These are phyloP conservation scores for Anacardium occidentale DNA, from an alignment of 345 rosid species.

Conservation along the genomic window DNA sequence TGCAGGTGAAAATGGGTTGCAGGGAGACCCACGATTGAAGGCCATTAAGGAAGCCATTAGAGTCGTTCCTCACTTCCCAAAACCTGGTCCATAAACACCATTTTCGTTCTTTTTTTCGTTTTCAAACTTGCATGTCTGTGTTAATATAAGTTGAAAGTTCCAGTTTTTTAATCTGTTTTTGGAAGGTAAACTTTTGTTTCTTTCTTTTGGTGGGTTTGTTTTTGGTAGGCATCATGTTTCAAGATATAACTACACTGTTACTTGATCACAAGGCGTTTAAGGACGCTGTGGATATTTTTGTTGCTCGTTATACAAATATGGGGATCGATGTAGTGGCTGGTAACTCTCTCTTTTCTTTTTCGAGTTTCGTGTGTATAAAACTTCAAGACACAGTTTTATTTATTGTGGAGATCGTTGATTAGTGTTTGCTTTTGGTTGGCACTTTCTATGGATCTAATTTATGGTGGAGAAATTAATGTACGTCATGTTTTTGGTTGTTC, in stretches of 20 bases:
- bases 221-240: constrained; percentile 75
- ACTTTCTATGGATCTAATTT: constrained; percentile 7
- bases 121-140: not conserved
- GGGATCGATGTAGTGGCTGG: constrained; percentile 78
- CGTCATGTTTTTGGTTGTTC: constrained; percentile 22
- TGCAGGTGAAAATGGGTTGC: constrained; percentile 39
- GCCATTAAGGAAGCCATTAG: constrained; percentile 36
- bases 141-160: not conserved
- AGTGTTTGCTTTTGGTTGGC: constrained; percentile 13
- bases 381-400: too few relatives aligned
- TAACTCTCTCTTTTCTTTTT: constrained; percentile 19
- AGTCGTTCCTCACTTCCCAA: constrained; percentile 42
- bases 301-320: constrained; percentile 73
- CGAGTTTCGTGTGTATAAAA: too few relatives aligned
- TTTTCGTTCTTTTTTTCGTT: not conserved
- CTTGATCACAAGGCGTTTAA: constrained; percentile 75
- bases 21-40: constrained; percentile 33
- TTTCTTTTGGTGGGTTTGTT: not conserved
- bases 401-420: too few relatives aligned
- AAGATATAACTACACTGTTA: constrained; percentile 76
- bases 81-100: constrained; percentile 20
- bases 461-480: not conserved
- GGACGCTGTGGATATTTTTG: constrained; percentile 71
- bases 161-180: not conserved
- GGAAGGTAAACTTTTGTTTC: not conserved